Conservation (phyloP, 495 filamentous ascomycete species). For the Immersiella caudata region DNA sequence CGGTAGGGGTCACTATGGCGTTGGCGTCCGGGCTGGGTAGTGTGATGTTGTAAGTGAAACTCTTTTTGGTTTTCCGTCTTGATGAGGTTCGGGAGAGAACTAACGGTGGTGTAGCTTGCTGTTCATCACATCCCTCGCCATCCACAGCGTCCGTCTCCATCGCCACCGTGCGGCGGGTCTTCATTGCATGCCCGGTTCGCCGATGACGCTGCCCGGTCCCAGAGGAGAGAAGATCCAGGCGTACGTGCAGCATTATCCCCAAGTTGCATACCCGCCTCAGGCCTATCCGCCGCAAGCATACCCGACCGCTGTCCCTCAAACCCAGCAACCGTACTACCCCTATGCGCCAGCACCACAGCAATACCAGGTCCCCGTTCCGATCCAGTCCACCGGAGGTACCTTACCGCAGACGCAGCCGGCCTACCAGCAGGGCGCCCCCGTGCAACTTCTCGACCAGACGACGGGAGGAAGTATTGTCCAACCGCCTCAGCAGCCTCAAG, state of each 20-base stretch:
- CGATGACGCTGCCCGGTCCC: not conserved
- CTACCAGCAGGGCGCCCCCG: not conserved
- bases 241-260: not conserved
- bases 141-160: conserved; percentile 45
- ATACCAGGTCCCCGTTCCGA: not conserved
- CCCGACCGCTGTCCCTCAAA: not conserved
- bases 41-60: conserved; percentile 45
- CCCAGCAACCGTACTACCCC: not conserved
- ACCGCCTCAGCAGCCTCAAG: not conserved
- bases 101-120: conserved; percentile 37
- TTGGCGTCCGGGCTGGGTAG: conserved; percentile 37
- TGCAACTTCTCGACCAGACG: not conserved
- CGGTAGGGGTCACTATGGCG: conserved; percentile 30
- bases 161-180: conserved; percentile 48
- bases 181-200: not conserved
- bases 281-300: not conserved
- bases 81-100: not conserved
- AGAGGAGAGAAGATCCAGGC: conserved; percentile 1
- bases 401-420: not conserved
- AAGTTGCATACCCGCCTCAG: not conserved
- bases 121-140: conserved; percentile 42
- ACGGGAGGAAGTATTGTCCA: not conserved
- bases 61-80: not conserved
- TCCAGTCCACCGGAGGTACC: not conserved
- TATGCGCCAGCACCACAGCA: not conserved